Evolutionary conservation across 2,329 filamentous ascomycete genomes (phyloP).

Genomic region (Pseudocercospora macadamiae): DNA sequence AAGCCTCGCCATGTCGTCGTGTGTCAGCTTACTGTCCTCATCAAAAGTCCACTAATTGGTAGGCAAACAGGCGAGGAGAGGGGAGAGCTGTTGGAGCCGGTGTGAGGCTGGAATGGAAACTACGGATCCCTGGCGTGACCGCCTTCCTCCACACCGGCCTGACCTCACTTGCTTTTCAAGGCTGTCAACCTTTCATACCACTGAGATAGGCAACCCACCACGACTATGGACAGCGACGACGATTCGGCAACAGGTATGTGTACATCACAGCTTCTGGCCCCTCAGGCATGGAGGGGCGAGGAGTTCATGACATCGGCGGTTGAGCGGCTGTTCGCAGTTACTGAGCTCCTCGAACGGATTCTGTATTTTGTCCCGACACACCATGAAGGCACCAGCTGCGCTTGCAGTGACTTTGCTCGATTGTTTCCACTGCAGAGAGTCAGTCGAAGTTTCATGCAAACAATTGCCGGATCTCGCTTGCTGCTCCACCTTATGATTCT

Average conservation of each 20-base stretch:
- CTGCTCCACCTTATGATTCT: neutral
- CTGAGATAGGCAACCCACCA: no score
- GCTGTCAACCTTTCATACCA: no score
- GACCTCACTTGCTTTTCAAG: no score
- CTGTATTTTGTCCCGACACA: neutral
- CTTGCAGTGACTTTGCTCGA: neutral
- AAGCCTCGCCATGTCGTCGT: no score
- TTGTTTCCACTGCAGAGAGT: neutral
- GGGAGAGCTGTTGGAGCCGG: no score
- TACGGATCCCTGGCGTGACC: no score
- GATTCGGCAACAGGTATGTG: neutral
- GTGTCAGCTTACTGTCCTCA: no score
- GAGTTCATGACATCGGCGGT: neutral
- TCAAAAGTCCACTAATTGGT: no score
- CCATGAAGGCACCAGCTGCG: neutral
- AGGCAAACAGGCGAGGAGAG: no score
- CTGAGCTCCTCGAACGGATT: conserved; percentile 1
- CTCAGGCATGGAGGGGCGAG: neutral
- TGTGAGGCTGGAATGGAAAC: no score
- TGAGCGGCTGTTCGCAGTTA: neutral
- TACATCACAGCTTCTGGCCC: neutral
- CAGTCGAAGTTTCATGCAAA: neutral
- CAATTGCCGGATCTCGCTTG: neutral
- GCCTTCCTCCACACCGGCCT: no score
- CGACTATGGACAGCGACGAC: neutral